Percentiles rank a stretch among this genome's conserved stretches.
Conservation (phyloP, 306 rosid genomes). For the Datisca glomerata region DNA sequence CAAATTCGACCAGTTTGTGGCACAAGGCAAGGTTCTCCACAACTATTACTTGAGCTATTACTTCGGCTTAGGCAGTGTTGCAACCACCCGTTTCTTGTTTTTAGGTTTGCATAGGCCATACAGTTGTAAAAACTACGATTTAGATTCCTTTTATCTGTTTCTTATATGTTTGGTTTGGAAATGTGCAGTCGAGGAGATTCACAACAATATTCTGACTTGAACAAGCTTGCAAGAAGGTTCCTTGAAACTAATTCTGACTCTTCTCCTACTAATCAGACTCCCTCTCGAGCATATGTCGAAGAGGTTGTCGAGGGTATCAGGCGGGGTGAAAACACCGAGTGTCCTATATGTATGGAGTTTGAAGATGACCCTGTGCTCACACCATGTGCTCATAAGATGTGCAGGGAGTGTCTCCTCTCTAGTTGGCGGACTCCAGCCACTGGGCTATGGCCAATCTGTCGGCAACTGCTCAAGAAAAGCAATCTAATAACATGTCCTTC, state of each 20-base stretch:
- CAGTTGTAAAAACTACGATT: background rate
- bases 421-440: constrained; percentile 49
- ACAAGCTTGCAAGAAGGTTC: constrained; percentile 42
- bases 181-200: constrained; percentile 34
- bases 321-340: constrained; percentile 44
- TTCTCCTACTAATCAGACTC: constrained; percentile 17
- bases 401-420: constrained; percentile 66
- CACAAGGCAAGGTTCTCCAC: constrained; percentile 69
- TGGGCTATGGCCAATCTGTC: constrained; percentile 67
- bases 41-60: constrained; percentile 78
- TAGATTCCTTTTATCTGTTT: constrained; percentile 5
- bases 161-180: constrained; percentile 14
- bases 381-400: constrained; percentile 81
- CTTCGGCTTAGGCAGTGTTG: constrained; percentile 84
- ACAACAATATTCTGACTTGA: constrained; percentile 35
- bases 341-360: constrained; percentile 78
- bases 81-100: constrained; percentile 74
- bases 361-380: constrained; percentile 88
- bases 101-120: constrained; percentile 32
- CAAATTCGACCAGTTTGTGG: constrained; percentile 75
- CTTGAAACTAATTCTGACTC: constrained; percentile 29
- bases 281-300: constrained; percentile 43
- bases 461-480: constrained; percentile 29
- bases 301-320: constrained; percentile 54
- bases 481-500: constrained; percentile 60